Evolutionary conservation across 2,329 filamentous ascomycete species (phyloP).

Genomic region (Torrubiellomyces zombiae): DNA sequence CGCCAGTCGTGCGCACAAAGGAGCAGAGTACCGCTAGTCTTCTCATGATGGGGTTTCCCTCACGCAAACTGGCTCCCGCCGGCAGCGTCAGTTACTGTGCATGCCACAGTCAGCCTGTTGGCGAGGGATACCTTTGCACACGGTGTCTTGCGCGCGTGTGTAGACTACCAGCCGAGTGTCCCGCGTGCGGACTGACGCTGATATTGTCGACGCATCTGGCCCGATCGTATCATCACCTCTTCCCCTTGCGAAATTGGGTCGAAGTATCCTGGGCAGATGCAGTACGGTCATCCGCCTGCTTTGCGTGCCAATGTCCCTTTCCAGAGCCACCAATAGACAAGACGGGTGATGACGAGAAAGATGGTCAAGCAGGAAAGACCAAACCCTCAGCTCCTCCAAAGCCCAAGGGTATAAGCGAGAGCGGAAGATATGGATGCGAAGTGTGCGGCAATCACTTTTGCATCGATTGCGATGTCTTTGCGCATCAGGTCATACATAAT

Average conservation of each 20-base stretch:
- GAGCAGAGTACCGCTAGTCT: constrained; percentile 46
- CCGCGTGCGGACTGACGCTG: constrained; percentile 76
- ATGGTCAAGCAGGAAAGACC: constrained; percentile 11
- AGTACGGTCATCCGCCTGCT: constrained; percentile 46
- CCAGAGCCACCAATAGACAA: constrained; percentile 27
- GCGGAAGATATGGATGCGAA: constrained; percentile 73
- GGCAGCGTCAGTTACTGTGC: constrained; percentile 62
- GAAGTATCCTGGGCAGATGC: constrained; percentile 76
- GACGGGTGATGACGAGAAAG: constrained; percentile 6
- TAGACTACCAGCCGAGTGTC: constrained; percentile 76
- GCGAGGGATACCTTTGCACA: constrained; percentile 82
- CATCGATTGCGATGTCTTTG: constrained; percentile 93
- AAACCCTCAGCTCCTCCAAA: constrained; percentile 9
- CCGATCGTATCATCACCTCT: constrained; percentile 84
- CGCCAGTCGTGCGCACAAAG: constrained; percentile 59
- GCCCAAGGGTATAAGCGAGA: constrained; percentile 60
- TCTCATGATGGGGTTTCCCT: constrained; percentile 97
- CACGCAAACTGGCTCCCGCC: constrained; percentile 55
- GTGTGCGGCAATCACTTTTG: constrained; percentile 87
- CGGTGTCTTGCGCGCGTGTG: constrained; percentile 83
- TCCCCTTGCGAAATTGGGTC: constrained; percentile 77
- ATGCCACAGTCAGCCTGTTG: constrained; percentile 68
- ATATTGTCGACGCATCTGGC: constrained; percentile 89
- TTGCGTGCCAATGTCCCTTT: constrained; percentile 61
- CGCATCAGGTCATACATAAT: constrained; percentile 88